phyloP scores from a whole-genome alignment of 1,284 basidiomycete genomes.

The Caloboletus inedulis region DNA sequence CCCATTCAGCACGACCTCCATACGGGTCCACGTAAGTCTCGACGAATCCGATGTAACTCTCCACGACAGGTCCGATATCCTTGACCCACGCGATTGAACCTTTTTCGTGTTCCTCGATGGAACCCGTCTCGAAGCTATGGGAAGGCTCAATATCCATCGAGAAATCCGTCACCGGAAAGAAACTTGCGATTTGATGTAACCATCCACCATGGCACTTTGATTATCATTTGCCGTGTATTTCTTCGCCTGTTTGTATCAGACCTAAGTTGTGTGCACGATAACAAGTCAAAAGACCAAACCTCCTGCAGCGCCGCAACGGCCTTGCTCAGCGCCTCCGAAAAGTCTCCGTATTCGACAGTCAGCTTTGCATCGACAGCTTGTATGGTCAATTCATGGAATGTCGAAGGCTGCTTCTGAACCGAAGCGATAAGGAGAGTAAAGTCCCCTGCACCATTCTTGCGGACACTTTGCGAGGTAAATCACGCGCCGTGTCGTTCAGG shows the following conservation, averaged over 20 bases:
- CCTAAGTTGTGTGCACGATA: neutral
- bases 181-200: slow-evolving; percentile 75
- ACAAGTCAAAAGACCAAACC: slow-evolving; percentile 35
- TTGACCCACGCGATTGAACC: slow-evolving; percentile 80
- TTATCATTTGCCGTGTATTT: slow-evolving; percentile 71
- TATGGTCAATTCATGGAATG: slow-evolving; percentile 46
- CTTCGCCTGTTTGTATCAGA: slow-evolving; percentile 48
- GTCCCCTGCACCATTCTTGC: slow-evolving; percentile 56
- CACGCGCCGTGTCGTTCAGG: neutral
- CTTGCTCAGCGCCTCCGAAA: slow-evolving; percentile 52
- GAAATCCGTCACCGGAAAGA: neutral
- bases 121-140: slow-evolving; percentile 65
- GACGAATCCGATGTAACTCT: slow-evolving; percentile 79
- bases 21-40: slow-evolving; percentile 85
- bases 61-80: slow-evolving; percentile 83
- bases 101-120: slow-evolving; percentile 73
- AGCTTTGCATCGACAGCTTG: slow-evolving; percentile 47
- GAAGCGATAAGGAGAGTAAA: slow-evolving; percentile 77
- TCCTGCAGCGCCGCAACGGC: slow-evolving; percentile 57
- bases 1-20: slow-evolving; percentile 81
- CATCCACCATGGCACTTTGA: slow-evolving; percentile 70
- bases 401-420: slow-evolving; percentile 40
- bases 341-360: slow-evolving; percentile 71
- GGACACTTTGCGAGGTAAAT: slow-evolving; percentile 44
- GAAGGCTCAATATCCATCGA: neutral